Evolutionary conservation across 2,329 filamentous ascomycete species (phyloP).

Genomic region (Colletotrichum sublineola): DNA sequence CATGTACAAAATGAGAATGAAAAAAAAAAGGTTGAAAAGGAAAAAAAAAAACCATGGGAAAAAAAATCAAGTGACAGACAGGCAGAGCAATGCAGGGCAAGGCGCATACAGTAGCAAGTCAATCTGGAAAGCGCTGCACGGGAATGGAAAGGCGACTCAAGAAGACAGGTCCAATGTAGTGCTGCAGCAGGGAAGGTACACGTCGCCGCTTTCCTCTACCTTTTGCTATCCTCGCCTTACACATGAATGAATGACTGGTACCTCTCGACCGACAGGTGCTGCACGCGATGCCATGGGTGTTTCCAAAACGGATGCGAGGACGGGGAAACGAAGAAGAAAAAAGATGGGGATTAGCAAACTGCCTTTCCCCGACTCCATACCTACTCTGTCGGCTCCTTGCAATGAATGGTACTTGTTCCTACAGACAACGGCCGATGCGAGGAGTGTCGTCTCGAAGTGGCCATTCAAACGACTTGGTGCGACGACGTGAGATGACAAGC

Average conservation of each 20-base stretch:
- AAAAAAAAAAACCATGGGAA: neutral
- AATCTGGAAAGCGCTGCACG: constrained; percentile 3
- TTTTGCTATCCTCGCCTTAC: constrained; percentile 13
- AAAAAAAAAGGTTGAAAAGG: neutral
- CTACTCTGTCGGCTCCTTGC: neutral
- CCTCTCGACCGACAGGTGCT: constrained; percentile 8
- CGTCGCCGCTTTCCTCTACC: constrained; percentile 18
- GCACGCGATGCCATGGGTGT: constrained; percentile 30
- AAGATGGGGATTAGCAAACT: constrained; percentile 11
- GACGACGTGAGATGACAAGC: constrained; percentile 23
- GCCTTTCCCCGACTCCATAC: neutral
- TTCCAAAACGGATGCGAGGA: constrained; percentile 11
- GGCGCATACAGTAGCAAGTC: constrained; percentile 1
- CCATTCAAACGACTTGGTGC: constrained; percentile 10
- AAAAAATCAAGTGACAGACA: constrained; percentile 1
- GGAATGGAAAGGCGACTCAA: constrained; percentile 17
- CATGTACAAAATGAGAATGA: neutral
- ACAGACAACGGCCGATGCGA: neutral
- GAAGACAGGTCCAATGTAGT: constrained; percentile 10
- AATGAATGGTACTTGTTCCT: neutral
- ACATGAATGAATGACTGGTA: constrained; percentile 10
- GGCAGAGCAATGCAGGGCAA: neutral
- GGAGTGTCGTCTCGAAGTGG: constrained; percentile 6
- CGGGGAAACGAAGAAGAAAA: constrained; percentile 17
- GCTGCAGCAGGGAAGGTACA: constrained; percentile 33